Percentiles rank a stretch among this genome's conserved stretches.
phyloP scores from a whole-genome alignment of 2,329 filamentous ascomycete species.

The Aspergillus sp. region DNA sequence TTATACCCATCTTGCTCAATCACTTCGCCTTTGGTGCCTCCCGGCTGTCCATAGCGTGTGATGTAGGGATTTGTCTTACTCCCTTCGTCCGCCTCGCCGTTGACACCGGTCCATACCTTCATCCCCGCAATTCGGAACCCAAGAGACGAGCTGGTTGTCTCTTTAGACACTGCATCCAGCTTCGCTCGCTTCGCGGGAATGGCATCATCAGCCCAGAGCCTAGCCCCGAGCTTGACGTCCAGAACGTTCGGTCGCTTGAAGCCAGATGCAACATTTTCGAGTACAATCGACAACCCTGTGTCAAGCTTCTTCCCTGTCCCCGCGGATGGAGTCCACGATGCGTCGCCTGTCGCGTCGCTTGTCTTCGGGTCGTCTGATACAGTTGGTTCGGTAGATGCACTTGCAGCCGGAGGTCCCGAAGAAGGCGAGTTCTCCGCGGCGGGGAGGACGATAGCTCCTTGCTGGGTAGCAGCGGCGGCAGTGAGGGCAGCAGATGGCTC shows the following conservation, averaged over 20 bases:
- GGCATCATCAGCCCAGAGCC: slow-evolving; percentile 78
- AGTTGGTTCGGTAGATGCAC: slow-evolving; percentile 13
- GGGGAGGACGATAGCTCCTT: slow-evolving; percentile 35
- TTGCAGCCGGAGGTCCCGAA: slow-evolving; percentile 17
- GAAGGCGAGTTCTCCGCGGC: slow-evolving; percentile 21
- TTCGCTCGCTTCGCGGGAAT: slow-evolving; percentile 57
- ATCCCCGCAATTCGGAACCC: slow-evolving; percentile 67
- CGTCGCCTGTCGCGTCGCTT: slow-evolving; percentile 22
- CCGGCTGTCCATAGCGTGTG: slow-evolving; percentile 46
- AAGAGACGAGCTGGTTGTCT: slow-evolving; percentile 60
- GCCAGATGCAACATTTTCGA: slow-evolving; percentile 79
- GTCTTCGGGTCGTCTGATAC: slow-evolving; percentile 15
- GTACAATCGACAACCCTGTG: slow-evolving; percentile 76
- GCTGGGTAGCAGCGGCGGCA: slow-evolving; percentile 46
- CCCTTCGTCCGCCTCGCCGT: slow-evolving; percentile 32
- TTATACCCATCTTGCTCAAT: slow-evolving; percentile 55
- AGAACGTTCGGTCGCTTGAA: slow-evolving; percentile 86
- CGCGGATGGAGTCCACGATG: slow-evolving; percentile 47
- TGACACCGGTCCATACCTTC: slow-evolving; percentile 55
- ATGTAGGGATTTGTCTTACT: slow-evolving; percentile 34
- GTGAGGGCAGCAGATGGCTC: slow-evolving; percentile 38
- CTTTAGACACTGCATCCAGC: slow-evolving; percentile 58
- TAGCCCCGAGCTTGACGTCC: slow-evolving; percentile 85
- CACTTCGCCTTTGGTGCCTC: slow-evolving; percentile 44
- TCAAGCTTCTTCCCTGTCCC: slow-evolving; percentile 64